phyloP scores from a whole-genome alignment of 2,329 filamentous ascomycete genomes.

The Fusarium sp. region DNA sequence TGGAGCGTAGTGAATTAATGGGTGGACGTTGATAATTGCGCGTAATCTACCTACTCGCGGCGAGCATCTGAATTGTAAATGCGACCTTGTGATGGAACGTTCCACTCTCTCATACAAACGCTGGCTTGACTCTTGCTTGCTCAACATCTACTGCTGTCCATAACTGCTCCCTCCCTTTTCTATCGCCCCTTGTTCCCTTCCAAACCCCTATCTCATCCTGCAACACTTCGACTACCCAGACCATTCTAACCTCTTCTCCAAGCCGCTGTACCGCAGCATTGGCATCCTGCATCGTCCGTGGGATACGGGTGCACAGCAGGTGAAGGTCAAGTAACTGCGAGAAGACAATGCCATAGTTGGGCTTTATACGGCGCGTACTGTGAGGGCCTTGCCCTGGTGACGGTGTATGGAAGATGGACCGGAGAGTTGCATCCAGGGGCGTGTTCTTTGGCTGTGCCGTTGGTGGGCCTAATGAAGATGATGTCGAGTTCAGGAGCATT shows the following conservation, averaged over 20 bases:
- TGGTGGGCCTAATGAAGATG: conserved; percentile 13
- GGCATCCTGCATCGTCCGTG: conserved; percentile 55
- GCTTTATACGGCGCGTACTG: conserved; percentile 54
- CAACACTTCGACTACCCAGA: conserved; percentile 64
- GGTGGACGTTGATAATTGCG: conserved; percentile 40
- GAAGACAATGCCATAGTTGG: conserved; percentile 67
- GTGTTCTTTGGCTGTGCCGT: conserved; percentile 9
- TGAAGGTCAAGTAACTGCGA: conserved; percentile 67
- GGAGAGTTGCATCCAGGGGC: conserved; percentile 57
- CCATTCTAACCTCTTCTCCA: conserved; percentile 38
- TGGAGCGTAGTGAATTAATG: conserved; percentile 42
- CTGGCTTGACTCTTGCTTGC: conserved; percentile 54
- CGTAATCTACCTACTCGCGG: conserved; percentile 27
- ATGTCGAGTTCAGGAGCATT: conserved; percentile 67
- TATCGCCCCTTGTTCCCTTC: conserved; percentile 49
- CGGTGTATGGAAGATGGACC: conserved; percentile 62
- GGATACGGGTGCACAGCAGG: conserved; percentile 61
- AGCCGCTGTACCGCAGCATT: conserved; percentile 42
- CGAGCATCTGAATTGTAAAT: background rate
- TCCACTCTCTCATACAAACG: conserved; percentile 44
- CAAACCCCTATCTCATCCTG: conserved; percentile 63
- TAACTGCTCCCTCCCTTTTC: conserved; percentile 61
- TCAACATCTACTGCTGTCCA: conserved; percentile 64
- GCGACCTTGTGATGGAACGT: background rate
- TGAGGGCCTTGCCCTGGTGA: conserved; percentile 29